Conservation (phyloP, 352 stramenopile genomes). For the Phytophthora fragariae region DNA sequence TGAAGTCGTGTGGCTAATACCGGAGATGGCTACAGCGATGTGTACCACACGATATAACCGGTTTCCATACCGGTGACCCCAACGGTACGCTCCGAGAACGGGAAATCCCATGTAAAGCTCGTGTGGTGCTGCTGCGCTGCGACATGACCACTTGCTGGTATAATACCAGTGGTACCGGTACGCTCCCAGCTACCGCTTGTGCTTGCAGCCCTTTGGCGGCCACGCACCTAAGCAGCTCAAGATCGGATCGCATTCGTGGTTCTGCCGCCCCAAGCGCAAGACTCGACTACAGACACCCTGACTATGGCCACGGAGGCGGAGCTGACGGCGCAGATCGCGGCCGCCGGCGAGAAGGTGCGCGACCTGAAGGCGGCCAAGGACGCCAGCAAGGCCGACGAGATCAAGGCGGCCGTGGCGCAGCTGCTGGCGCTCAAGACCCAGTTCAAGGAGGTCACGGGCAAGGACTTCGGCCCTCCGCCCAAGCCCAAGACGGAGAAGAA, state of each 20-base stretch:
- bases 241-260: slow-evolving; percentile 44
- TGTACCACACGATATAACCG: no score
- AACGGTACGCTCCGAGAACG: not conserved
- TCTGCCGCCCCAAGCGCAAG: slow-evolving; percentile 33
- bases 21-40: no score
- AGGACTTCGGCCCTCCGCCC: slow-evolving; percentile 70
- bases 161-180: slow-evolving; percentile 12
- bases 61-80: no score
- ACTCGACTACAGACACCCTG: not conserved
- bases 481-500: slow-evolving; percentile 79
- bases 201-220: not conserved
- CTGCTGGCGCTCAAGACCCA: slow-evolving; percentile 79
- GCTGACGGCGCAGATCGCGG: slow-evolving; percentile 65
- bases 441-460: slow-evolving; percentile 80
- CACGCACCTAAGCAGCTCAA: slow-evolving; percentile 7
- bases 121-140: slow-evolving; percentile 2
- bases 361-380: slow-evolving; percentile 72
- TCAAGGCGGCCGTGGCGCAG: slow-evolving; percentile 60
- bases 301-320: slow-evolving; percentile 61
- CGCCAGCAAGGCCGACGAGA: slow-evolving; percentile 48
- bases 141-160: not conserved
- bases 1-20: no score
- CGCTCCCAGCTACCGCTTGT: slow-evolving; percentile 16
- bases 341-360: slow-evolving; percentile 79
- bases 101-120: not conserved